Evolutionary conservation across 2,329 filamentous ascomycete species (phyloP).

Genomic region (Bertia moriformis): DNA sequence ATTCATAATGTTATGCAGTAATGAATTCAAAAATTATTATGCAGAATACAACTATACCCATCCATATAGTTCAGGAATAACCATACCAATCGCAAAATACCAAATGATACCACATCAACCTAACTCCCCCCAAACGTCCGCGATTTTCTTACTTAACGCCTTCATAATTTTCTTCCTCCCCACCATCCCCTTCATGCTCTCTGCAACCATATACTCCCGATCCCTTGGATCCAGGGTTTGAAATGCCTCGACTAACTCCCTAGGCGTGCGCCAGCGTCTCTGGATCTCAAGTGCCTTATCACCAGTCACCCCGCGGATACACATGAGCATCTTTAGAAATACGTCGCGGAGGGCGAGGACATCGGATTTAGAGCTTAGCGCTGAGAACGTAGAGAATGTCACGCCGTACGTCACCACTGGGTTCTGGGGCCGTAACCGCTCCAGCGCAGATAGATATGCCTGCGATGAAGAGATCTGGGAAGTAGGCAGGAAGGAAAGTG

Average conservation of each 20-base stretch:
- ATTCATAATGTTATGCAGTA: no score
- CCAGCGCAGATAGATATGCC: conserved; percentile 51
- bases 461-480: conserved; percentile 37
- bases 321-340: conserved; percentile 78
- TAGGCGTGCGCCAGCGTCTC: conserved; percentile 61
- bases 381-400: conserved; percentile 58
- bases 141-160: conserved; percentile 51
- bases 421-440: conserved; percentile 38
- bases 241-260: conserved; percentile 57
- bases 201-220: conserved; percentile 40
- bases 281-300: conserved; percentile 72
- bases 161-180: conserved; percentile 57
- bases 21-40: no score
- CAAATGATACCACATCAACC: no score
- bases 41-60: no score
- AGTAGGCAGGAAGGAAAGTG: conserved; percentile 49
- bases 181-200: conserved; percentile 38
- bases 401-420: conserved; percentile 40
- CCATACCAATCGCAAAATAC: no score
- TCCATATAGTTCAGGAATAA: no score
- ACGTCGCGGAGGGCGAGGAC: conserved; percentile 60
- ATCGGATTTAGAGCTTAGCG: conserved; percentile 62
- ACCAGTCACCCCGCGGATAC: conserved; percentile 57
- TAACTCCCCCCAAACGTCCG: conserved; percentile 66
- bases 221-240: conserved; percentile 33